Evolutionary conservation across 2,329 filamentous ascomycete species (phyloP).

Genomic region (Coleophoma crateriformis): DNA sequence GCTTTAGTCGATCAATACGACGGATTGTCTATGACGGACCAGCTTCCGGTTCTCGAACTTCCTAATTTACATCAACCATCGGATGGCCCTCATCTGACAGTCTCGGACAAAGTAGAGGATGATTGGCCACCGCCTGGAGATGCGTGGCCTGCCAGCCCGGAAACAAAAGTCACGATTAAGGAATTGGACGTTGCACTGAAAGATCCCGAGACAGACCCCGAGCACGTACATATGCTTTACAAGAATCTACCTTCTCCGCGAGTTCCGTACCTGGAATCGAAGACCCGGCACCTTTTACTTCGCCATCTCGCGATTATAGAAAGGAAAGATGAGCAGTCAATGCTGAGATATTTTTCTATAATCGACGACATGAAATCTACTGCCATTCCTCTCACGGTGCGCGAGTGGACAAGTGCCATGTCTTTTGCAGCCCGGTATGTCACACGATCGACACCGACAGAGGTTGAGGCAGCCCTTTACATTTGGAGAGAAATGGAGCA

Average conservation of each 20-base stretch:
- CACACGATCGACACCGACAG: conserved; percentile 46
- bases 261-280: conserved; percentile 22
- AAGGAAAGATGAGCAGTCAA: conserved; percentile 40
- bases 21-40: conserved; percentile 43
- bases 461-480: conserved; percentile 65
- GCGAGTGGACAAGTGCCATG: conserved; percentile 82
- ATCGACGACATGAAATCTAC: conserved; percentile 76
- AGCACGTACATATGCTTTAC: conserved; percentile 27
- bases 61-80: conserved; percentile 46
- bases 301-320: conserved; percentile 23
- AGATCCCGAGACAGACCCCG: conserved; percentile 13
- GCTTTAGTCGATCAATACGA: conserved; percentile 45
- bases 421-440: conserved; percentile 72
- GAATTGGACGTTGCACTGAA: conserved; percentile 15
- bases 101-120: conserved; percentile 47
- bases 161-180: conserved; percentile 19
- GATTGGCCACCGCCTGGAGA: conserved; percentile 24
- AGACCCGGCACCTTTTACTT: conserved; percentile 22
- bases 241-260: conserved; percentile 26
- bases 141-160: conserved; percentile 21
- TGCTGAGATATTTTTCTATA: conserved; percentile 78
- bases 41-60: conserved; percentile 45
- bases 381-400: conserved; percentile 59
- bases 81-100: conserved; percentile 39
- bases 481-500: conserved; percentile 91